These are phyloP conservation scores for Dorcoceras hygrometricum DNA, from an alignment of 257 asterid genomes.

Conservation along the genomic window DNA sequence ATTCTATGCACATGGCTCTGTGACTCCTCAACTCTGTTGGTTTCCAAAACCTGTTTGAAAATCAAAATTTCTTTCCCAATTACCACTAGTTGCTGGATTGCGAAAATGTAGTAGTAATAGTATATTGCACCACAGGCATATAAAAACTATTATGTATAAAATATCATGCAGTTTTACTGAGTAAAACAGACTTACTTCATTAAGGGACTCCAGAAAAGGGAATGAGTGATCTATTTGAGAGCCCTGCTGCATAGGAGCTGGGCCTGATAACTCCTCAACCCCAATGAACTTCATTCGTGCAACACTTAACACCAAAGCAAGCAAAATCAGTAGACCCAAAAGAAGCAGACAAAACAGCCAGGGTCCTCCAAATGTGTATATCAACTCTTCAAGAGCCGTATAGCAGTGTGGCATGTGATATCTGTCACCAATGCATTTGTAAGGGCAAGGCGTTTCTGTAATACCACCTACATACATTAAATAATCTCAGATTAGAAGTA, in stretches of 20 bases:
- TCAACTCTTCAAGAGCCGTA: slow-evolving; percentile 95
- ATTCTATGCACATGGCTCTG: slow-evolving; percentile 97
- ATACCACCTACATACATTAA: slow-evolving; percentile 81
- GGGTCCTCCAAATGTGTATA: slow-evolving; percentile 98
- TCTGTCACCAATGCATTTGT: slow-evolving; percentile 81
- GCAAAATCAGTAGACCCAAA: slow-evolving; percentile 77
- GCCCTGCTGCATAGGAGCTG: slow-evolving; percentile 93
- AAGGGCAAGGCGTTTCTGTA: slow-evolving; percentile 92
- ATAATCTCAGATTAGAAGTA: slow-evolving; percentile 9
- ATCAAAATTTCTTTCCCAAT: slow-evolving; percentile 24
- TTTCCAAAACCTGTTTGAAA: slow-evolving; percentile 82
- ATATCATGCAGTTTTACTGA: neutral
- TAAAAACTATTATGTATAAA: neutral
- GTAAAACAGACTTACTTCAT: too few relatives aligned
- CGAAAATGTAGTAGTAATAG: slow-evolving; percentile 5
- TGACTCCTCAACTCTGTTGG: slow-evolving; percentile 98
- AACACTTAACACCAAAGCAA: slow-evolving; percentile 92
- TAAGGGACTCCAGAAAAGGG: slow-evolving; percentile 95
- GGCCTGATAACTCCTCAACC: slow-evolving; percentile 91
- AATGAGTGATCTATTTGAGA: slow-evolving; percentile 98
- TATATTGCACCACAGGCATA: neutral
- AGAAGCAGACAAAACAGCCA: slow-evolving; percentile 97
- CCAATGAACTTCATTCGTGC: slow-evolving; percentile 98
- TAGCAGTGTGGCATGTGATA: slow-evolving; percentile 97
- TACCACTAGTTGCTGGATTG: neutral